A percentile compares a stretch with the other conserved stretches of the same genome.
phyloP scores from a whole-genome alignment of 2,329 filamentous ascomycete genomes.

The Phialemoniopsis sp. region DNA sequence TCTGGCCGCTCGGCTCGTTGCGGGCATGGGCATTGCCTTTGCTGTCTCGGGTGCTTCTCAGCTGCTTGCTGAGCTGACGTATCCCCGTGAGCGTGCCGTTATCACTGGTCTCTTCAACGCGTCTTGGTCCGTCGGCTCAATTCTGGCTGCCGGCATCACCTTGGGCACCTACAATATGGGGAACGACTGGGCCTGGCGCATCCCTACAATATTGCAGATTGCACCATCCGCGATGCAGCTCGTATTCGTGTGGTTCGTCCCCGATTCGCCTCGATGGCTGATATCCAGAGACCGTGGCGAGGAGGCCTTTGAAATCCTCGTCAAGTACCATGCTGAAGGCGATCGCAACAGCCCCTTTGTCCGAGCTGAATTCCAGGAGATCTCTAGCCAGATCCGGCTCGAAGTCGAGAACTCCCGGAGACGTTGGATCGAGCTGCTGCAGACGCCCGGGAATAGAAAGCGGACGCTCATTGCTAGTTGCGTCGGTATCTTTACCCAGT shows the following conservation, averaged over 20 bases:
- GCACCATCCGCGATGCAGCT: conserved; percentile 8
- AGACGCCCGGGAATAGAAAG: conserved; percentile 1
- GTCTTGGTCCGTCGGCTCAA: too few relatives aligned
- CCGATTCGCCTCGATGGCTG: conserved; percentile 10
- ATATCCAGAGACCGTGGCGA: conserved; percentile 6
- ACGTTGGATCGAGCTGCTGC: conserved; percentile 4
- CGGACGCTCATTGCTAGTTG: conserved; percentile 5
- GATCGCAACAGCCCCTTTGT: conserved; percentile 4
- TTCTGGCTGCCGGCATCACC: neutral
- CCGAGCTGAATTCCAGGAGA: conserved; percentile 7
- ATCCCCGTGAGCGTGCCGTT: conserved; percentile 7
- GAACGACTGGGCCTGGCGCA: conserved; percentile 33
- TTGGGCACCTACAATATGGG: too few relatives aligned
- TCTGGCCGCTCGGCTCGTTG: conserved; percentile 8
- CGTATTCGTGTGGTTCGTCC: conserved; percentile 6
- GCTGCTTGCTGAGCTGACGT: conserved; percentile 9
- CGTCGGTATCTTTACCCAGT: conserved; percentile 7
- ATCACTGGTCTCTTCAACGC: too few relatives aligned
- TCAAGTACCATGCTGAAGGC: conserved; percentile 8
- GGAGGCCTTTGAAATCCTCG: conserved; percentile 7
- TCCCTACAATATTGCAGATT: conserved; percentile 35
- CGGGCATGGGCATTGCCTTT: conserved; percentile 12
- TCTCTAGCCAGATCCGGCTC: conserved; percentile 2
- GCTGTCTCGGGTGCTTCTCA: too few relatives aligned
- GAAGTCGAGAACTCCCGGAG: conserved; percentile 6